Evolutionary conservation across 257 asterid genomes (phyloP).

Genomic region (Fraxinus quadrangulata): DNA sequence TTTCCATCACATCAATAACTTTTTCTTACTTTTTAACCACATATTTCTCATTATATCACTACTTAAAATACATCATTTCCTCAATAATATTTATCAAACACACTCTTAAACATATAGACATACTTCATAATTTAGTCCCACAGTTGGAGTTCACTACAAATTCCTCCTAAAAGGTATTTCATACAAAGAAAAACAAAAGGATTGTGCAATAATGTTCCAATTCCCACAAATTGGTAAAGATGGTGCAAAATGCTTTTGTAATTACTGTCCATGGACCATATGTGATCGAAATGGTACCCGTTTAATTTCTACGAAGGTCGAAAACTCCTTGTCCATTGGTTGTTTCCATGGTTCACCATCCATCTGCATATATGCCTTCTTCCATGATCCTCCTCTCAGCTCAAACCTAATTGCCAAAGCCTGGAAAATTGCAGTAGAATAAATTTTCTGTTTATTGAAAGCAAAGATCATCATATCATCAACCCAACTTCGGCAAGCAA

Average conservation of each 20-base stretch:
- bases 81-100: too few relatives aligned
- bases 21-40: too few relatives aligned
- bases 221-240: neutral
- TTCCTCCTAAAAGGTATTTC: neutral
- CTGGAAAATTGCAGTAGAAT: slow-evolving; percentile 31
- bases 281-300: slow-evolving; percentile 65
- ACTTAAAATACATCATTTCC: too few relatives aligned
- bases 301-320: slow-evolving; percentile 70
- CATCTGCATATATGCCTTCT: slow-evolving; percentile 85
- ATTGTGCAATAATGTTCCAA: neutral
- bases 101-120: neutral
- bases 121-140: neutral
- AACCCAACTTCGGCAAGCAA: neutral
- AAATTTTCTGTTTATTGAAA: neutral
- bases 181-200: neutral
- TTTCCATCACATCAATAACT: too few relatives aligned
- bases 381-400: slow-evolving; percentile 93
- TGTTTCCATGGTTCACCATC: slow-evolving; percentile 98
- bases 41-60: too few relatives aligned
- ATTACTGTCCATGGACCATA: slow-evolving; percentile 63
- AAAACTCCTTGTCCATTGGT: slow-evolving; percentile 68
- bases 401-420: slow-evolving; percentile 83
- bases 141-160: neutral
- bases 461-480: neutral
- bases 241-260: neutral